phyloP scores from a whole-genome alignment of 129 eudicot genomes.

The Gnaphalium uliginosum region DNA sequence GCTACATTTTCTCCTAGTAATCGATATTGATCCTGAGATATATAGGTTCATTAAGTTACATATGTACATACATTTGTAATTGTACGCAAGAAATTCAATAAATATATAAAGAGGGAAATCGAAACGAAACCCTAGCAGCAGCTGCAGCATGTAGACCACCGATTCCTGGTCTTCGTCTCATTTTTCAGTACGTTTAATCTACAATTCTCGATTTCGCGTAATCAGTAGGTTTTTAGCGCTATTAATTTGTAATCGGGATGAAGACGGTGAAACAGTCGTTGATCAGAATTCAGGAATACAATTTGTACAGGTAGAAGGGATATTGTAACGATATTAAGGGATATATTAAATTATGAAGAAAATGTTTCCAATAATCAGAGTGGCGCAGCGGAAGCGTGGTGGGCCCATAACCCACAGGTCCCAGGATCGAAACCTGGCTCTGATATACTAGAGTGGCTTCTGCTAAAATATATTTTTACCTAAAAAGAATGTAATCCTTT shows the following conservation, averaged over 20 bases:
- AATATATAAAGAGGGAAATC: no score
- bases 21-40: slow-evolving; percentile 65
- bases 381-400: slow-evolving; percentile 63
- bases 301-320: no score
- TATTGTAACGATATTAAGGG: no score
- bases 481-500: no score
- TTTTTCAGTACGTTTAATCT: slow-evolving; percentile 2
- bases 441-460: slow-evolving; percentile 33
- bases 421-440: slow-evolving; percentile 58
- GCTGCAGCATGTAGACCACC: slow-evolving; percentile 92
- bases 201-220: neutral
- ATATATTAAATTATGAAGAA: neutral
- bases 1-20: slow-evolving; percentile 95
- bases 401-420: slow-evolving; percentile 48
- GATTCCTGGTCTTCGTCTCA: slow-evolving; percentile 96
- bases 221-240: neutral
- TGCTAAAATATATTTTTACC: neutral
- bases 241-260: neutral
- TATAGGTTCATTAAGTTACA: neutral
- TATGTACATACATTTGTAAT: neutral
- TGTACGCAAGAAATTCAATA: neutral
- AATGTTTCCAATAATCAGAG: slow-evolving; percentile 52
- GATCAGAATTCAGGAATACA: neutral
- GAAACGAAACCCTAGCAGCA: slow-evolving; percentile 82
- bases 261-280: neutral